phyloP scores from a whole-genome alignment of 2,329 filamentous ascomycete genomes.

The Calonectria multiphialidica region DNA sequence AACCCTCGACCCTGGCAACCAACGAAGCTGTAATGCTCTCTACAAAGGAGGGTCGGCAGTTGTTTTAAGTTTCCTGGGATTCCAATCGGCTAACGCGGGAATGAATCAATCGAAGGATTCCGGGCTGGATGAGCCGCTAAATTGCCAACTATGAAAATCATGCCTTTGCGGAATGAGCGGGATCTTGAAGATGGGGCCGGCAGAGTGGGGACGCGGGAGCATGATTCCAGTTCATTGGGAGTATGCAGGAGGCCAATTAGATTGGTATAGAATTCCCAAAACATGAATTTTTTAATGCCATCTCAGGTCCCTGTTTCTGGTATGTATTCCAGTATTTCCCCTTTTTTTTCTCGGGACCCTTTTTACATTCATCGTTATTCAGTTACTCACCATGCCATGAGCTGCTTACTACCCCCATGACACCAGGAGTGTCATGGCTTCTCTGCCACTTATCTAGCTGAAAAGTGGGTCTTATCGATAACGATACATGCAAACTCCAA shows the following conservation, averaged over 20 bases:
- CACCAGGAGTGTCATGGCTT: background rate
- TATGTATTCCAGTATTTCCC: too few species aligned
- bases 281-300: too few species aligned
- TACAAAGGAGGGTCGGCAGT: background rate
- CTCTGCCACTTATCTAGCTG: background rate
- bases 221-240: background rate
- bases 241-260: too few species aligned
- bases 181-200: background rate
- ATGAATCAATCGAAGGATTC: background rate
- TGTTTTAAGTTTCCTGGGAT: background rate
- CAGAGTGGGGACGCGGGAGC: background rate
- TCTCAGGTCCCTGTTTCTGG: too few species aligned
- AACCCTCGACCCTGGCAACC: background rate
- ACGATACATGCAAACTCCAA: background rate
- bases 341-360: too few species aligned
- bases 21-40: background rate
- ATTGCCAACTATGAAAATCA: background rate
- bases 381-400: background rate
- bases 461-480: conserved; percentile 35
- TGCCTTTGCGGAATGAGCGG: background rate
- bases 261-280: background rate
- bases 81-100: background rate
- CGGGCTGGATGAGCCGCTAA: background rate
- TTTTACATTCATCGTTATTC: background rate
- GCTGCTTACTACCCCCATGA: background rate